Percentiles rank a stretch among this genome's conserved stretches.
Conservation (phyloP, 2,329 filamentous ascomycete genomes). For the Monilinia laxa region DNA sequence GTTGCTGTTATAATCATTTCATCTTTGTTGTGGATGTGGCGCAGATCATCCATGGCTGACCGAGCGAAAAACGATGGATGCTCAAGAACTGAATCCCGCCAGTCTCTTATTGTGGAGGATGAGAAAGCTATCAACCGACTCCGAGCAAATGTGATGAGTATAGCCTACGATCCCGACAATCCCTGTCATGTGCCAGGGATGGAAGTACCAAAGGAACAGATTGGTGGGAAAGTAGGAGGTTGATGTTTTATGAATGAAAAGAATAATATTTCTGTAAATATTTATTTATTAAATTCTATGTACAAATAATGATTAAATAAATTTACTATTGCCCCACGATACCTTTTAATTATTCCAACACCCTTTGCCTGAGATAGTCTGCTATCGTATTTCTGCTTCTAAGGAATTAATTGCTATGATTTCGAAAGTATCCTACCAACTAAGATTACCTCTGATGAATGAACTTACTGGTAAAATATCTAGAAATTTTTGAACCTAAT, state of each 20-base stretch:
- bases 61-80: not conserved
- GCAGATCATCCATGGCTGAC: constrained; percentile 7
- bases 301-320: not conserved
- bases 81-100: not conserved
- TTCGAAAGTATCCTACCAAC: not conserved
- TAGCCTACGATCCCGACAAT: constrained; percentile 13
- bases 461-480: not conserved
- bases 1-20: constrained; percentile 9
- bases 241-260: not conserved
- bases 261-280: not conserved
- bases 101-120: constrained; percentile 12
- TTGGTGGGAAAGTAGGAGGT: not conserved
- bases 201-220: not conserved
- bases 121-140: not conserved
- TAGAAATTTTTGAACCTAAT: too few relatives aligned
- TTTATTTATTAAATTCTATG: not conserved
- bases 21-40: constrained; percentile 15
- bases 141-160: constrained; percentile 10
- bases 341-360: not conserved
- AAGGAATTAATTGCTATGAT: too few relatives aligned
- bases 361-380: not conserved
- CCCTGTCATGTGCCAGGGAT: constrained; percentile 7
- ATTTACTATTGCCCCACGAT: not conserved
- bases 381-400: too few relatives aligned
- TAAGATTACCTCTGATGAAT: not conserved